A percentile compares a stretch with the other conserved stretches of the same genome.
phyloP scores from a whole-genome alignment of 768 basidiomycete species.

The Lactarius hengduanensis region DNA sequence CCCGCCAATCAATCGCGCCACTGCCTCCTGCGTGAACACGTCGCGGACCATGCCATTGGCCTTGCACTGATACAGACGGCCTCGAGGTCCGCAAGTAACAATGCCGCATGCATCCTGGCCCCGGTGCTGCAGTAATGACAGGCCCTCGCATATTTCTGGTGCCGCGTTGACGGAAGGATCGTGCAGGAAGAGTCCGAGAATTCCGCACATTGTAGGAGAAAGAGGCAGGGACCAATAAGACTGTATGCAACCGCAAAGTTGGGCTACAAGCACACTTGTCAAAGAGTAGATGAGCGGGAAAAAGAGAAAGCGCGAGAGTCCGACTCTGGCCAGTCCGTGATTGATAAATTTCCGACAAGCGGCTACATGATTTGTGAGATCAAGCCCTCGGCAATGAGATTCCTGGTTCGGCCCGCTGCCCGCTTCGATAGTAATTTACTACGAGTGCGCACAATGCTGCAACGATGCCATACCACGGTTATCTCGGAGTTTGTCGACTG shows the following conservation, averaged over 20 bases:
- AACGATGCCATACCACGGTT: not conserved
- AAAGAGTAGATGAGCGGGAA: not conserved
- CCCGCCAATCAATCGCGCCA: constrained; percentile 78
- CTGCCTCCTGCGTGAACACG: constrained; percentile 80
- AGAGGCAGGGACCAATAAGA: constrained; percentile 4
- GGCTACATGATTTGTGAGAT: not conserved
- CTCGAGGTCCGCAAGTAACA: constrained; percentile 93
- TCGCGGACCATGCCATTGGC: constrained; percentile 99
- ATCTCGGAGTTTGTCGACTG: not conserved
- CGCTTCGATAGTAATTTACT: not conserved
- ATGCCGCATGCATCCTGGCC: constrained; percentile 99
- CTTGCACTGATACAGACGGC: constrained; percentile 97
- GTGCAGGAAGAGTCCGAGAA: constrained; percentile 83
- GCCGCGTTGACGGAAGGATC: constrained; percentile 75
- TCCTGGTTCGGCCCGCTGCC: not conserved
- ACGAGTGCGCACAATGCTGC: not conserved
- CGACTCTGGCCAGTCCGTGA: not conserved
- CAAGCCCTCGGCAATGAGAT: not conserved
- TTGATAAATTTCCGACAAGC: not conserved
- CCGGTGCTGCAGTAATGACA: constrained; percentile 94
- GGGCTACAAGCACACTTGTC: constrained; percentile 8
- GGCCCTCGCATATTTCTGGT: constrained; percentile 87
- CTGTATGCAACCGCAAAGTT: not conserved
- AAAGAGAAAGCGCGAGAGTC: not conserved
- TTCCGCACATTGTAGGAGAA: constrained; percentile 74